phyloP scores from a whole-genome alignment of 805 yeast genomes.

The Ogataea nitratoaversa region DNA sequence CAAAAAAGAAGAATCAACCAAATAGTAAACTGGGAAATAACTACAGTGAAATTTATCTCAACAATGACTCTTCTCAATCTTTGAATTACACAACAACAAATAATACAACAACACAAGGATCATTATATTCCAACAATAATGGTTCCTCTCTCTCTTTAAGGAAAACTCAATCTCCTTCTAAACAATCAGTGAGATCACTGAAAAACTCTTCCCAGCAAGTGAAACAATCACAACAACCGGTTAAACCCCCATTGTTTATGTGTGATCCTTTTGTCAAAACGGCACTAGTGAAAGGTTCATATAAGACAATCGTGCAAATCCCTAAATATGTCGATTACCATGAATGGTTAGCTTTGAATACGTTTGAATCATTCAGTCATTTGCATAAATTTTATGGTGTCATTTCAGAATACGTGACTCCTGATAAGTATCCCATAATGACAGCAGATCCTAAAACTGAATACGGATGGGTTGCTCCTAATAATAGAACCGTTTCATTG shows the following conservation, averaged over 20 bases:
- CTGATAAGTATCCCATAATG: slow-evolving; percentile 89
- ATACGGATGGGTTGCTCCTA: slow-evolving; percentile 76
- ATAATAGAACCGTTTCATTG: slow-evolving; percentile 71
- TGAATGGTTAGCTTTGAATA: slow-evolving; percentile 94
- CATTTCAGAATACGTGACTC: slow-evolving; percentile 86
- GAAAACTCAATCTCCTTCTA: slow-evolving; percentile 43
- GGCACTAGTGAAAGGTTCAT: slow-evolving; percentile 93
- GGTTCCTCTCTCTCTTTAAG: slow-evolving; percentile 45
- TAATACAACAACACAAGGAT: slow-evolving; percentile 9
- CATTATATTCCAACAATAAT: slow-evolving; percentile 36
- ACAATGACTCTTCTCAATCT: slow-evolving; percentile 21
- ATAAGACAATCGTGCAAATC: slow-evolving; percentile 88
- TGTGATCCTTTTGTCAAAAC: slow-evolving; percentile 93
- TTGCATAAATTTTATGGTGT: slow-evolving; percentile 85
- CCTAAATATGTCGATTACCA: slow-evolving; percentile 93
- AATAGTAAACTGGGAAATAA: slow-evolving; percentile 21
- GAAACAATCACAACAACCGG: slow-evolving; percentile 16
- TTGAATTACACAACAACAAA: slow-evolving; percentile 8
- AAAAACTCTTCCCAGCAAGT: slow-evolving; percentile 19
- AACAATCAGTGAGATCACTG: slow-evolving; percentile 37
- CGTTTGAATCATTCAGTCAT: slow-evolving; percentile 84
- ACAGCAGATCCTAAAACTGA: slow-evolving; percentile 92
- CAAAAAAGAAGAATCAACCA: slow-evolving; percentile 30
- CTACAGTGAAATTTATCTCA: slow-evolving; percentile 21
- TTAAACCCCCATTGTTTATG: slow-evolving; percentile 58